Base-by-base conservation (phyloP, 306 rosid genomes). In the Citrullus mucosospermus region DNA sequence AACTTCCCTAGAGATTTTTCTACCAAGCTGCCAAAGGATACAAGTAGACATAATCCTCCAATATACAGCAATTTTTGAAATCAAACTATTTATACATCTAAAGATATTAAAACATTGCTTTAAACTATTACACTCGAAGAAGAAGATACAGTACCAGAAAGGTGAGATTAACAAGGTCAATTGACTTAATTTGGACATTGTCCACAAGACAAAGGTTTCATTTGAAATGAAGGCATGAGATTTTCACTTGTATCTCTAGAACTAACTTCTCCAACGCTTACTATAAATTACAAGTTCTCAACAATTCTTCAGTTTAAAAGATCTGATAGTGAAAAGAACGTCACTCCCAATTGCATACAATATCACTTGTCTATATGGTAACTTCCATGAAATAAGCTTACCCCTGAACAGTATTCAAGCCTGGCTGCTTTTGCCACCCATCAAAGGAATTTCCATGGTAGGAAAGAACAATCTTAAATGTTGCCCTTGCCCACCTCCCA, bases 371-470 rank as follows among this genome's bases (percentile, higher is more conserved):
- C 78, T 66, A 76, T 51, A 78, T 57, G 53, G 76, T 78, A 25
- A 66, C 1, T 66, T 46, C 10, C 56, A 51, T 56, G 67, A 77
- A 44, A 61, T 56, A 36, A 80, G 43, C 86, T 80, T 88, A 85
- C 98, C 98, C 85, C 81, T 95, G 97, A 78, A 95, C 97, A 75
- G 98, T 95, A 66, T 87, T 81, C 82, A 92, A 85, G 46, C 82
- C 92, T 1, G 98, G 98, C 81, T 95, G 98, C 89, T 85, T 95
- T 83, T 95, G 97, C 97, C 98, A 95, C 39, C 98, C 98, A 79
- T 95, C 97, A 87, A 92, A 92, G 2, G 97, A 92, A 68, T 79
- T 85, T 41, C 97, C 98, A 25, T 91, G 90, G 79, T 92, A 92
- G 3, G 96, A 91, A 79, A 92, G 88, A 79, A 85, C 59, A 68